Percentiles rank a stretch among this genome's conserved stretches.
phyloP scores from a whole-genome alignment of 345 rosid species.

The Leavenworthia alabamica region DNA sequence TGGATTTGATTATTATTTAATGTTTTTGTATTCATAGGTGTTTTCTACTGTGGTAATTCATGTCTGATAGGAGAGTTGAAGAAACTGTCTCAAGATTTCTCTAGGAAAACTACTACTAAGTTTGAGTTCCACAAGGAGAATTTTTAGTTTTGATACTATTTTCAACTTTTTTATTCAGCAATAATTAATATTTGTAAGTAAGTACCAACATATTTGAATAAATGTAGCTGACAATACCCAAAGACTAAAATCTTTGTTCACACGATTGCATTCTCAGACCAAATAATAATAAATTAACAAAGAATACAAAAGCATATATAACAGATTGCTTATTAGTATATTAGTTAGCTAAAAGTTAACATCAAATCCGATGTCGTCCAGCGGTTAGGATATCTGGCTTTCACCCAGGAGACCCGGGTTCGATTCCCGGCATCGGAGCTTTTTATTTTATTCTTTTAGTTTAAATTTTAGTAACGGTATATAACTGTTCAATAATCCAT shows the following conservation, averaged over 20 bases:
- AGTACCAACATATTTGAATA: neutral
- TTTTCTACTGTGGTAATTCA: conserved; percentile 65
- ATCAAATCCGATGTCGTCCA: conserved; percentile 69
- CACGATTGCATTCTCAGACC: neutral
- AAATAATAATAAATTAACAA: neutral
- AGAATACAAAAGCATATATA: neutral
- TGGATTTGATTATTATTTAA: neutral
- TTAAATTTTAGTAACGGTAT: too few relatives aligned
- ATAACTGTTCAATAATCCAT: neutral
- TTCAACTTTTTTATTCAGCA: neutral
- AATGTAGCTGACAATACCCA: neutral
- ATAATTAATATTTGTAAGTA: neutral
- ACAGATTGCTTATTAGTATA: too few relatives aligned
- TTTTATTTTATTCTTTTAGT: too few relatives aligned
- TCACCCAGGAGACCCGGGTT: conserved; percentile 99
- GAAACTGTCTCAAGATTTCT: conserved; percentile 57
- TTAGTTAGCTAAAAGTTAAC: too few relatives aligned
- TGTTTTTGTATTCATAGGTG: conserved; percentile 48
- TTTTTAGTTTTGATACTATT: conserved; percentile 31
- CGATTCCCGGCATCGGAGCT: conserved; percentile 89
- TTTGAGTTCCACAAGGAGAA: conserved; percentile 83
- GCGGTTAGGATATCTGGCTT: conserved; percentile 97
- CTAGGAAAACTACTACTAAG: conserved; percentile 67
- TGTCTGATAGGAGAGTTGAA: conserved; percentile 52
- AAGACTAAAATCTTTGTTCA: neutral